These are phyloP conservation scores for Candida lessepsii DNA, from an alignment of 805 yeast species.

Conservation along the genomic window DNA sequence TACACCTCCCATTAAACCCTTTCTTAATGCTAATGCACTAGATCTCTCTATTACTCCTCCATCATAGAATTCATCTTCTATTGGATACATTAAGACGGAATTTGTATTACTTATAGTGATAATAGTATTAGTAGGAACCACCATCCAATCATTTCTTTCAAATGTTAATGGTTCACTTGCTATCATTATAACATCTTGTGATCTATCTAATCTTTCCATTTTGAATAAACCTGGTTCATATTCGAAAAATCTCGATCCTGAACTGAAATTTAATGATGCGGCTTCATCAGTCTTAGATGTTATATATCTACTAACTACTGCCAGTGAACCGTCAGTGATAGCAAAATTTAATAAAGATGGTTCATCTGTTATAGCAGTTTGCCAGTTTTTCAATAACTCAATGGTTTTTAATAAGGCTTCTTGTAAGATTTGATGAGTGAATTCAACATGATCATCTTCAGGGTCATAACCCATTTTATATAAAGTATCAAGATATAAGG, in stretches of 20 bases:
- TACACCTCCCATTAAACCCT: slow-evolving; percentile 91
- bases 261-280: slow-evolving; percentile 90
- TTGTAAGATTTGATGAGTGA: slow-evolving; percentile 58
- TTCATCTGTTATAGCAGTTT: slow-evolving; percentile 52
- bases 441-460: slow-evolving; percentile 24
- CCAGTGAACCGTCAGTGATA: slow-evolving; percentile 86
- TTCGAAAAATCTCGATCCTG: slow-evolving; percentile 90
- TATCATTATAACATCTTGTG: slow-evolving; percentile 93
- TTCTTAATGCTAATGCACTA: slow-evolving; percentile 79
- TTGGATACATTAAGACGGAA: slow-evolving; percentile 88
- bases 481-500: slow-evolving; percentile 76
- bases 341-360: slow-evolving; percentile 93
- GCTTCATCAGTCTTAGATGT: slow-evolving; percentile 92
- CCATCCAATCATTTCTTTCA: slow-evolving; percentile 96
- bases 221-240: slow-evolving; percentile 87
- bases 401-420: slow-evolving; percentile 73
- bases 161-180: slow-evolving; percentile 96
- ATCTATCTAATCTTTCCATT: slow-evolving; percentile 90
- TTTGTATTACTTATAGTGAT: slow-evolving; percentile 74
- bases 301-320: slow-evolving; percentile 84
- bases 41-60: slow-evolving; percentile 66
- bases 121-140: slow-evolving; percentile 90
- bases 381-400: slow-evolving; percentile 76
- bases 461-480: slow-evolving; percentile 78
- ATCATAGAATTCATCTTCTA: slow-evolving; percentile 83